These are phyloP conservation scores for Candida endomychidarum DNA, from an alignment of 805 yeast genomes.

Conservation along the genomic window DNA sequence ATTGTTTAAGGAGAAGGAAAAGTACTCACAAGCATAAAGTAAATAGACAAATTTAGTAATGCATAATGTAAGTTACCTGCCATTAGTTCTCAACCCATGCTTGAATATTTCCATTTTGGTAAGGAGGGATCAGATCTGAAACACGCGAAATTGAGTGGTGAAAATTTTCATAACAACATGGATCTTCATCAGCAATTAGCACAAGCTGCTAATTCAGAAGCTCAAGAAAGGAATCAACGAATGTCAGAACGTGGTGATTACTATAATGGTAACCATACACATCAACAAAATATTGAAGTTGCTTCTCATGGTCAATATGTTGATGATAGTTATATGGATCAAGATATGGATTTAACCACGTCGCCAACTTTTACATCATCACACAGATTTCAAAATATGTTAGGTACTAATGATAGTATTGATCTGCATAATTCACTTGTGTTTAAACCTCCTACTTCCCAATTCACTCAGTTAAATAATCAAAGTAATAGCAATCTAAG, in stretches of 20 bases:
- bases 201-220: constrained; percentile 15
- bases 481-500: constrained; percentile 40
- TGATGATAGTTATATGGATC: constrained; percentile 41
- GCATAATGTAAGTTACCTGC: no score
- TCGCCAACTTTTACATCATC: constrained; percentile 19
- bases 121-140: neutral
- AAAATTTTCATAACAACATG: constrained; percentile 10
- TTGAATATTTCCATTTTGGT: neutral
- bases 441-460: constrained; percentile 39
- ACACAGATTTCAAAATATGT: constrained; percentile 26
- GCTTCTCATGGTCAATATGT: constrained; percentile 2
- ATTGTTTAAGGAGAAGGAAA: constrained; percentile 29
- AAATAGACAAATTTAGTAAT: no score
- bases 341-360: constrained; percentile 23
- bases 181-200: constrained; percentile 17
- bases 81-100: neutral
- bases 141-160: neutral
- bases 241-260: neutral
- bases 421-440: constrained; percentile 31
- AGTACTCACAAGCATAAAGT: no score
- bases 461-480: constrained; percentile 40
- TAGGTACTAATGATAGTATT: constrained; percentile 24
- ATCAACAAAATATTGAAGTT: constrained; percentile 4
- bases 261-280: neutral
- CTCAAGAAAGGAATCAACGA: constrained; percentile 6